Percentiles rank a stretch among this genome's conserved stretches.
These are phyloP conservation scores for Parascedosporium putredinis DNA, from an alignment of 2,329 filamentous ascomycete species.

Conservation along the genomic window DNA sequence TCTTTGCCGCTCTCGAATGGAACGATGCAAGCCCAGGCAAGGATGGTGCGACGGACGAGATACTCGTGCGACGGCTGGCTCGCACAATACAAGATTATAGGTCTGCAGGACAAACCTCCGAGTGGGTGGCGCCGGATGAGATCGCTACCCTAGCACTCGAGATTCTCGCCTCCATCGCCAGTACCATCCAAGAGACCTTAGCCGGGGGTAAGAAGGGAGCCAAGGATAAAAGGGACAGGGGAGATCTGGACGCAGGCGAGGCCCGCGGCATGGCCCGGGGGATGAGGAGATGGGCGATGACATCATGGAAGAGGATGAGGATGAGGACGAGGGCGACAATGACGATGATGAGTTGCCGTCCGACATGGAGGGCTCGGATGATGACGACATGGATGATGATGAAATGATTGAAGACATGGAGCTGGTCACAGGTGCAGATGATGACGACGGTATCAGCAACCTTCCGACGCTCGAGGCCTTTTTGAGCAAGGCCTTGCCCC, in stretches of 20 bases:
- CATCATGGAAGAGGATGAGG: constrained; percentile 25
- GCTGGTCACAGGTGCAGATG: constrained; percentile 43
- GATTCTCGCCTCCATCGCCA: constrained; percentile 54
- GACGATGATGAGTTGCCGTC: constrained; percentile 23
- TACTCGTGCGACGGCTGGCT: constrained; percentile 35
- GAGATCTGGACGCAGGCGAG: constrained; percentile 27
- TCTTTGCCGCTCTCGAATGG: constrained; percentile 45
- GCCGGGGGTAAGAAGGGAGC: constrained; percentile 22
- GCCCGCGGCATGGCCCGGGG: constrained; percentile 23
- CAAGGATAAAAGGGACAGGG: constrained; percentile 11
- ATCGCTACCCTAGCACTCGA: constrained; percentile 47
- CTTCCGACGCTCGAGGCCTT: constrained; percentile 42
- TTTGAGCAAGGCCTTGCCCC: constrained; percentile 33
- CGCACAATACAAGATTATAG: constrained; percentile 24
- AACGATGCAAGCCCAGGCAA: constrained; percentile 38
- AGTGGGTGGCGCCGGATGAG: constrained; percentile 31
- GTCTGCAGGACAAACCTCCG: constrained; percentile 4
- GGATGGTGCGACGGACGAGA: constrained; percentile 38
- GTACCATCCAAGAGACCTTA: constrained; percentile 41
- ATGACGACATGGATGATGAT: constrained; percentile 46
- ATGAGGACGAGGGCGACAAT: too few relatives aligned
- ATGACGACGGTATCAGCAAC: constrained; percentile 37
- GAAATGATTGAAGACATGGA: constrained; percentile 56
- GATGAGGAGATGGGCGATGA: constrained; percentile 19
- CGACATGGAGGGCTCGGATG: constrained; percentile 25